Conservation (phyloP, 345 rosid species). For the Eucalyptus rudis region DNA sequence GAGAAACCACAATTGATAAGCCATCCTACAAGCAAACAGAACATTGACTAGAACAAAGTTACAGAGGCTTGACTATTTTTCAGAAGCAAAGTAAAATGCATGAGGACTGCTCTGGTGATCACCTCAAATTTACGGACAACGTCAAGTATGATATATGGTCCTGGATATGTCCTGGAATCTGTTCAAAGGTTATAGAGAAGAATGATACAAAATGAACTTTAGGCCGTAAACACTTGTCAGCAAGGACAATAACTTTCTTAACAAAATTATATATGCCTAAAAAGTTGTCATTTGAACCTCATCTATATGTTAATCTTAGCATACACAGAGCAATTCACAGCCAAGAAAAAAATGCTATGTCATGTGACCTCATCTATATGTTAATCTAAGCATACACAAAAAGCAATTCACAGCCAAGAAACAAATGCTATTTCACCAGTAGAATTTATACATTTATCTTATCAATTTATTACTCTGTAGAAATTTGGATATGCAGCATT, state of each 20-base stretch:
- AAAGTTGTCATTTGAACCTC: not conserved
- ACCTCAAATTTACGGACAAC: constrained; percentile 65
- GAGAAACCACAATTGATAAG: constrained; percentile 70
- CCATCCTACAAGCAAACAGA: constrained; percentile 48
- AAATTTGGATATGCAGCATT: not conserved
- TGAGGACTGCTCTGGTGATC: not conserved
- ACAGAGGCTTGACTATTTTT: not conserved
- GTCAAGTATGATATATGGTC: constrained; percentile 76
- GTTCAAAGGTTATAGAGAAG: constrained; percentile 4
- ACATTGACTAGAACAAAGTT: not conserved
- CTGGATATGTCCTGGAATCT: constrained; percentile 85
- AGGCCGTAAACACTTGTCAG: not conserved
- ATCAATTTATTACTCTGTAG: not conserved
- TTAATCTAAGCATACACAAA: not conserved
- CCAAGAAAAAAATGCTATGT: not conserved
- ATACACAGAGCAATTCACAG: not conserved
- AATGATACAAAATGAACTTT: not conserved
- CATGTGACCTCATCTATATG: not conserved
- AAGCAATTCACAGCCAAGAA: not conserved
- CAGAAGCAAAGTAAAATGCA: not conserved
- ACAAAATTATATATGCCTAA: not conserved
- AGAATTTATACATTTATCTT: not conserved
- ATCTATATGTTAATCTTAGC: not conserved
- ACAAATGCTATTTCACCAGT: not conserved
- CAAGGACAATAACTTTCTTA: not conserved